Evolutionary conservation across 768 basidiomycete genomes (phyloP), one percentile per base, ranked within the genome.

Genomic region (Calvatia gigantea): DNA sequence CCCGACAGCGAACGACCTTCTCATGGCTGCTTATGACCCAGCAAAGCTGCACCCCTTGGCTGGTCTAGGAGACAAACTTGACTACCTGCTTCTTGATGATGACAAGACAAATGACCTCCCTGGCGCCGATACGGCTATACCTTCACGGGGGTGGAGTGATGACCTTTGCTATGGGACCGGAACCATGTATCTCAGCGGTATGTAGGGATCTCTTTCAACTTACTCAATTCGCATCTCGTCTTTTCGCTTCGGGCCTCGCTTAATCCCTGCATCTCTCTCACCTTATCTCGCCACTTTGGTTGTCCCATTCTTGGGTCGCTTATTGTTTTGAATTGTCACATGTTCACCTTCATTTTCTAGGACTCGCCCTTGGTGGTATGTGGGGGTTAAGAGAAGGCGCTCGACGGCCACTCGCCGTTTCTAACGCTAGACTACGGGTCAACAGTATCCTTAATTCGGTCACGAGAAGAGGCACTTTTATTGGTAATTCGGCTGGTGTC

Each of bases 91-190:
- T 63, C 82, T 99, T 56, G 96, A 98, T 60, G 97, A 99, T 71
- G 96, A 96, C 75, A 96, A 98, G 78, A 86, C 87, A 64, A 93
- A 74, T 70, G 85, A 92, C 52, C 76, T 97, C 58, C 93, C 93
- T 67, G 97, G 97, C 48, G 85, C 91, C 64, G 82, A 80, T 64
- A 94, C 91, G 58, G 94, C 95, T 56, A 83, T 99, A 61, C 94
- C 95, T 63, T 91, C 88, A 69, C 80, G 97, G 77, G 94, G 97
- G 60, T 98, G 94, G 95, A 91, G 93, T 75, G 97, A 99, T 77
- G 97, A 99, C 77, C 75, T 99, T 58, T 98, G 94, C 83, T 98
- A 98, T 75, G 97, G 97, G 67, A 98, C 95, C 65, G 97, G 97
- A 60, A 95, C 95, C 62, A 97, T 94, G 77, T 99, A 99, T 85